Conservation (phyloP, 495 filamentous ascomycete genomes). For the Opeltia flavorubescens region DNA sequence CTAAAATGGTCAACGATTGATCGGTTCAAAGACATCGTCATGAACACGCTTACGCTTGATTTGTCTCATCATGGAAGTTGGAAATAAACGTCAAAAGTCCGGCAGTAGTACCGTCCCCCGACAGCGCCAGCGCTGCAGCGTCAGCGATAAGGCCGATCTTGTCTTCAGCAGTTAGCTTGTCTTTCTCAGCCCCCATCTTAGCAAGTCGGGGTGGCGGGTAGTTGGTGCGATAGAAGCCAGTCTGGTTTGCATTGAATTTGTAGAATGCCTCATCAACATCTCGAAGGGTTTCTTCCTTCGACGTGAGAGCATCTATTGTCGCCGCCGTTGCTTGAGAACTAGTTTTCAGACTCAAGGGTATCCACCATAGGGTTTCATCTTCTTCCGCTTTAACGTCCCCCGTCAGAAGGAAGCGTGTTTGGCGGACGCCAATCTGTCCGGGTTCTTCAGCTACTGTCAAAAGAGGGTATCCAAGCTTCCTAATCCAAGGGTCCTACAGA, state of each 20-base stretch:
- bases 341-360: slow-evolving; percentile 68
- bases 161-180: slow-evolving; percentile 66
- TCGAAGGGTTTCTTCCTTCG: slow-evolving; percentile 58
- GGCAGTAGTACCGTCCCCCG: slow-evolving; percentile 67
- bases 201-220: slow-evolving; percentile 67
- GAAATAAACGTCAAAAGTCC: slow-evolving; percentile 68
- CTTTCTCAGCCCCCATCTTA: slow-evolving; percentile 60
- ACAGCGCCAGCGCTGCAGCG: slow-evolving; percentile 78
- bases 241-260: slow-evolving; percentile 78
- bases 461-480: slow-evolving; percentile 85
- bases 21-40: neutral
- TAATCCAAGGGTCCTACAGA: slow-evolving; percentile 66
- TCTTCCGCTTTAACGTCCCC: slow-evolving; percentile 86
- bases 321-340: slow-evolving; percentile 32
- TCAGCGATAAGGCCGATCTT: slow-evolving; percentile 85
- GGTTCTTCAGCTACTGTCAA: slow-evolving; percentile 73
- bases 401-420: slow-evolving; percentile 76
- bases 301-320: slow-evolving; percentile 50
- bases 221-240: slow-evolving; percentile 87
- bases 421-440: slow-evolving; percentile 64
- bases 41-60: slow-evolving; percentile 56
- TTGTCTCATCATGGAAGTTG: slow-evolving; percentile 64
- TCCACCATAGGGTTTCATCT: slow-evolving; percentile 90
- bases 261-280: slow-evolving; percentile 68
- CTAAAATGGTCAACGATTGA: slow-evolving; percentile 20